Conservation (phyloP, 208 protist species). For the Porcisia hertigi region DNA sequence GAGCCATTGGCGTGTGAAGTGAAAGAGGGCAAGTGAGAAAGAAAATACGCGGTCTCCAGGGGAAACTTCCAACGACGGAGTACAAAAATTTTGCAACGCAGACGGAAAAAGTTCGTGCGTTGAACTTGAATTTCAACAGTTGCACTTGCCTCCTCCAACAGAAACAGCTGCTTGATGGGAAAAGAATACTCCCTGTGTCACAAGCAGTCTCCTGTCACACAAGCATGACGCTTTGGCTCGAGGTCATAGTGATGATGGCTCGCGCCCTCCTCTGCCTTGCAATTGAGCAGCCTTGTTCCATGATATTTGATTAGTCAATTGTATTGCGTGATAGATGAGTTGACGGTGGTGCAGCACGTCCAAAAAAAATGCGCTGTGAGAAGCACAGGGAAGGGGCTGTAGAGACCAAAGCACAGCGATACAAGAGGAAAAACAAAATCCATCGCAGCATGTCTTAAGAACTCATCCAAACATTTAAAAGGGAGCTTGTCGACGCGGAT, state of each 20-base stretch:
- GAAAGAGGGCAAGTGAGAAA: background rate
- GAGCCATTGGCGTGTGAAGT: background rate
- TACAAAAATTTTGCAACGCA: background rate
- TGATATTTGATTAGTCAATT: background rate
- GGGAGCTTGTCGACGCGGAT: background rate
- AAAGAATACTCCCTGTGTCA: background rate
- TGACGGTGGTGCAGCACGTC: too few relatives aligned
- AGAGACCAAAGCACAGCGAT: background rate
- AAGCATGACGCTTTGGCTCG: background rate
- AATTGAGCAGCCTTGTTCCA: too few relatives aligned
- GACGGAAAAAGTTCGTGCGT: background rate
- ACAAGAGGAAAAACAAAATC: background rate
- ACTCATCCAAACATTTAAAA: background rate
- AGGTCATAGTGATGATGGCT: background rate
- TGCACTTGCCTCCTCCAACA: background rate
- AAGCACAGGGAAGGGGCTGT: background rate
- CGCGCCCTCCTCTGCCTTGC: background rate
- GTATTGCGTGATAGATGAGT: background rate
- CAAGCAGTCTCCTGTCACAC: background rate
- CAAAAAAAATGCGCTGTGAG: background rate
- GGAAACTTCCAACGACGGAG: background rate
- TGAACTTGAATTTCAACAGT: background rate
- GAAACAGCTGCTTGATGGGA: background rate
- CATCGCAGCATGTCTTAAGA: background rate
- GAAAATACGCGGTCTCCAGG: too few relatives aligned